A percentile compares a stretch with the other conserved stretches of the same genome.
Conservation (phyloP, 2,329 filamentous ascomycete genomes). For the Amylocarpus encephaloides region DNA sequence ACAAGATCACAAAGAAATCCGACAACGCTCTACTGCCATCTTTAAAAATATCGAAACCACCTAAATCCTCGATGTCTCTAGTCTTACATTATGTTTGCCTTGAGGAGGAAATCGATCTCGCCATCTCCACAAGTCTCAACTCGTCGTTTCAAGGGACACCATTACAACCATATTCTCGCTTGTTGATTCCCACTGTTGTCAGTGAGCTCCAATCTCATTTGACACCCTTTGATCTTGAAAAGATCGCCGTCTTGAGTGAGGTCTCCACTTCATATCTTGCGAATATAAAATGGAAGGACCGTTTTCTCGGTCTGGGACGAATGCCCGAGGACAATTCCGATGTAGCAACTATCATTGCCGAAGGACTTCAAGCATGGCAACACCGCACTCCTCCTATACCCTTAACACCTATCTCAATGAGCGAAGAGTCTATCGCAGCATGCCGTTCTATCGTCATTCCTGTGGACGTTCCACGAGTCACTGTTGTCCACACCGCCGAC, state of each 20-base stretch:
- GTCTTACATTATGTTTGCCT: constrained; percentile 70
- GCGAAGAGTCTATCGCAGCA: constrained; percentile 31
- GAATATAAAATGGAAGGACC: constrained; percentile 41
- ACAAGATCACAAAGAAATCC: constrained; percentile 59
- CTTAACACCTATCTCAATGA: constrained; percentile 19
- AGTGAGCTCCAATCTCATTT: constrained; percentile 40
- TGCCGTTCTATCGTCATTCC: constrained; percentile 71
- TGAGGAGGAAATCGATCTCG: constrained; percentile 61
- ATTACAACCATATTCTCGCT: constrained; percentile 41
- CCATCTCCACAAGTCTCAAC: constrained; percentile 40
- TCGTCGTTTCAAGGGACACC: constrained; percentile 35
- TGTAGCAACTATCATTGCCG: constrained; percentile 19
- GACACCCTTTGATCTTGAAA: constrained; percentile 48
- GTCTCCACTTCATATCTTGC: constrained; percentile 44
- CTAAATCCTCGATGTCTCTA: constrained; percentile 51
- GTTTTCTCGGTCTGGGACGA: constrained; percentile 45
- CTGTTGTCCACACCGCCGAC: constrained; percentile 75
- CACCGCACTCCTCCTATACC: constrained; percentile 20
- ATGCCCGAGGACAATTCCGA: constrained; percentile 23
- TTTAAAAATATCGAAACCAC: constrained; percentile 22
- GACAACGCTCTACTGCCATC: constrained; percentile 33
- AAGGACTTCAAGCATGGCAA: constrained; percentile 25
- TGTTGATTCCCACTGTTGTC: constrained; percentile 41
- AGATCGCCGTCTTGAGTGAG: constrained; percentile 46
- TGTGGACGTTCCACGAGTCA: constrained; percentile 79